phyloP scores from a whole-genome alignment of 495 filamentous ascomycete species.

The Chaetomium tenue region DNA sequence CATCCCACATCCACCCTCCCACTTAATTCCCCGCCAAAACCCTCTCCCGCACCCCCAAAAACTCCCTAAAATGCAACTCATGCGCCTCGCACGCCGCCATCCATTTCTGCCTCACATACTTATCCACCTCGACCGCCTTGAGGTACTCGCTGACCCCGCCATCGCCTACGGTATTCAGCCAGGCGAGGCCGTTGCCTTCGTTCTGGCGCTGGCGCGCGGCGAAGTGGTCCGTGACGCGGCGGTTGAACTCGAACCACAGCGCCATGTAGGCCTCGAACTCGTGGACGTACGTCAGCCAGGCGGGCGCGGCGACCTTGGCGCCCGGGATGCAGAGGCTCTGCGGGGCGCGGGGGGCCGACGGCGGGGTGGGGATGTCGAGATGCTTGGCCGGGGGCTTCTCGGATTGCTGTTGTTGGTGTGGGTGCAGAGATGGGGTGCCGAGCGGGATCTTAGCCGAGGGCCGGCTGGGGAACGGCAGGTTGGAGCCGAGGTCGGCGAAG shows the following conservation, averaged over 20 bases:
- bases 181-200: slow-evolving; percentile 44
- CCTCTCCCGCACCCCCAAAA: slow-evolving; percentile 30
- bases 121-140: slow-evolving; percentile 62
- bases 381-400: slow-evolving; percentile 30
- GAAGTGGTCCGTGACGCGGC: slow-evolving; percentile 66
- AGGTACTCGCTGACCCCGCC: slow-evolving; percentile 53
- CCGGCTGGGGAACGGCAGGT: slow-evolving; percentile 70
- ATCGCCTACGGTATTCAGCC: slow-evolving; percentile 58
- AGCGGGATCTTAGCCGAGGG: slow-evolving; percentile 50
- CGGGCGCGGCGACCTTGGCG: slow-evolving; percentile 45
- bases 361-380: slow-evolving; percentile 61
- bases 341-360: slow-evolving; percentile 53
- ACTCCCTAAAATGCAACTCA: slow-evolving; percentile 57
- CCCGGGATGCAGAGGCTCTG: slow-evolving; percentile 35
- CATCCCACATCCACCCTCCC: neutral
- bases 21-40: neutral
- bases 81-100: slow-evolving; percentile 62
- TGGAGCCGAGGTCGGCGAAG: slow-evolving; percentile 63
- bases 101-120: slow-evolving; percentile 63
- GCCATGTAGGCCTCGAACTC: slow-evolving; percentile 66
- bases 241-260: slow-evolving; percentile 67
- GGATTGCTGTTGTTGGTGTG: neutral
- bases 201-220: slow-evolving; percentile 56
- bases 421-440: neutral
- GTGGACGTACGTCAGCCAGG: slow-evolving; percentile 60